Evolutionary conservation across 495 filamentous ascomycete species (phyloP).

Genomic region (Parmelia sp.): DNA sequence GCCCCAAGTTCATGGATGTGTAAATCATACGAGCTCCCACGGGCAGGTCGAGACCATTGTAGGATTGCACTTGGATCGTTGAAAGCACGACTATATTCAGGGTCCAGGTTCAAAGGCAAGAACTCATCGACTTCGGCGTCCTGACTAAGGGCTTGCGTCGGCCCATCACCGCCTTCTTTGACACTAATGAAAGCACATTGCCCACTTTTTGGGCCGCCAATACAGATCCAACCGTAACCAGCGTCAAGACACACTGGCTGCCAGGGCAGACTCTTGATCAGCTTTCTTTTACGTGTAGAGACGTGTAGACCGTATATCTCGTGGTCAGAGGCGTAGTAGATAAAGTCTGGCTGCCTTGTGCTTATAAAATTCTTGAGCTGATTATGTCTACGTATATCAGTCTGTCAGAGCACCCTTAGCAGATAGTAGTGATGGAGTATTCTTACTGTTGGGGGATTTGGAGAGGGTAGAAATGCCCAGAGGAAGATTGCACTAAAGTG

Average conservation of each 20-base stretch:
- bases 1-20: conserved; percentile 49
- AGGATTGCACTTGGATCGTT: conserved; percentile 1
- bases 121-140: conserved; percentile 54
- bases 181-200: conserved; percentile 68
- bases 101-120: conserved; percentile 51
- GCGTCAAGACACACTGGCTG: conserved; percentile 77
- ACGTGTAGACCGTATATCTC: conserved; percentile 71
- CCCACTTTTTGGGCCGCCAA: conserved; percentile 73
- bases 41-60: conserved; percentile 12
- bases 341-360: conserved; percentile 61
- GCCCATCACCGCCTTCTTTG: conserved; percentile 22
- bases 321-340: conserved; percentile 75
- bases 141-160: conserved; percentile 32
- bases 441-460: conserved; percentile 53
- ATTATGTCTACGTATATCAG: conserved; percentile 57
- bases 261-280: conserved; percentile 73
- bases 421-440: not conserved
- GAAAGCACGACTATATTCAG: conserved; percentile 24
- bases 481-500: conserved; percentile 53
- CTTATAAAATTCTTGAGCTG: conserved; percentile 90
- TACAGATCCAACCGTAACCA: conserved; percentile 79
- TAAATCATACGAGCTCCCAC: conserved; percentile 39
- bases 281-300: conserved; percentile 62
- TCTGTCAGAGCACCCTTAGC: not conserved
- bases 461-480: conserved; percentile 68